Conservation (phyloP, 768 basidiomycete species). For the Boletus pseudo-olivaceus region DNA sequence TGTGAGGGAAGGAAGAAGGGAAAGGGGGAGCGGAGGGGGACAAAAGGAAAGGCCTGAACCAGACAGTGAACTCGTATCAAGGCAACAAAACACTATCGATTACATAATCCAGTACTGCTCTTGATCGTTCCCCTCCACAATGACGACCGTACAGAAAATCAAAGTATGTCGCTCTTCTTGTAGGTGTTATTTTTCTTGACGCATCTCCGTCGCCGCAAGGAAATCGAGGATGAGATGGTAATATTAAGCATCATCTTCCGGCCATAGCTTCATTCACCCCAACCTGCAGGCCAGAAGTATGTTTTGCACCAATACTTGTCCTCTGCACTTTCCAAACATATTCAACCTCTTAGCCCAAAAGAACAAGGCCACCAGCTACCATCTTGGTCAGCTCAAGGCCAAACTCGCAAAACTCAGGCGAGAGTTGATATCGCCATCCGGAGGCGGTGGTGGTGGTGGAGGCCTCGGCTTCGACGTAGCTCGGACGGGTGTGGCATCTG, state of each 20-base stretch:
- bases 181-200: slow-evolving; percentile 15
- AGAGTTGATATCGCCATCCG: slow-evolving; percentile 80
- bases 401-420: slow-evolving; percentile 96
- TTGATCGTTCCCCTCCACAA: slow-evolving; percentile 25
- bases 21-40: neutral
- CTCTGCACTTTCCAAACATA: slow-evolving; percentile 8
- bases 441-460: slow-evolving; percentile 80
- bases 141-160: slow-evolving; percentile 91
- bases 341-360: slow-evolving; percentile 68
- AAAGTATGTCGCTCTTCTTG: slow-evolving; percentile 46
- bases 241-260: slow-evolving; percentile 28
- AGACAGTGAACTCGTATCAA: slow-evolving; percentile 3
- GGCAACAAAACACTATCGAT: slow-evolving; percentile 11
- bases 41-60: slow-evolving; percentile 7
- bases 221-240: slow-evolving; percentile 98
- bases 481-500: slow-evolving; percentile 94
- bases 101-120: slow-evolving; percentile 9
- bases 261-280: slow-evolving; percentile 26
- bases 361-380: slow-evolving; percentile 95
- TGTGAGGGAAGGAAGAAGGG: slow-evolving; percentile 15
- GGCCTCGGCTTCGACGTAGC: slow-evolving; percentile 98
- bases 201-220: slow-evolving; percentile 40
- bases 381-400: slow-evolving; percentile 94
- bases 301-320: slow-evolving; percentile 26
- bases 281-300: slow-evolving; percentile 71